phyloP scores from a whole-genome alignment of 257 asterid species.

The Solanum neorickii region DNA sequence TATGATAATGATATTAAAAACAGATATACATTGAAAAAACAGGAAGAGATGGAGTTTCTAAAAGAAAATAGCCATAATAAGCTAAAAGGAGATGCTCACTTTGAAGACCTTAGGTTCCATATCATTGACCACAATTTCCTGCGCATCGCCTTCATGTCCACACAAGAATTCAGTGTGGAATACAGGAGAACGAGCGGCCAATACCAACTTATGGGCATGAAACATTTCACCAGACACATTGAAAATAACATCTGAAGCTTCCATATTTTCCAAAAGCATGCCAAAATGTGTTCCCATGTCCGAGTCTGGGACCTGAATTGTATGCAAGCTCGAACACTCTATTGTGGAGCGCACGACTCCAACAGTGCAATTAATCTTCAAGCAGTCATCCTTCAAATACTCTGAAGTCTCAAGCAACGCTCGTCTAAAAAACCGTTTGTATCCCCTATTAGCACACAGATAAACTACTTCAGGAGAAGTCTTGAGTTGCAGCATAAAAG shows the following conservation, averaged over 20 bases:
- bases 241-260: slow-evolving; percentile 75
- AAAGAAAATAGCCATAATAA: neutral
- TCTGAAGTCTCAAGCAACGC: slow-evolving; percentile 82
- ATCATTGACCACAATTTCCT: slow-evolving; percentile 55
- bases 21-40: neutral
- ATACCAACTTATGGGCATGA: slow-evolving; percentile 85
- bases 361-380: slow-evolving; percentile 96
- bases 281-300: slow-evolving; percentile 91
- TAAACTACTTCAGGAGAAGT: neutral
- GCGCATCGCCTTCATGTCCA: slow-evolving; percentile 32
- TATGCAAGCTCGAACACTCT: slow-evolving; percentile 70
- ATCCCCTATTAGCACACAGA: slow-evolving; percentile 51
- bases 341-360: slow-evolving; percentile 94
- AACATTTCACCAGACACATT: slow-evolving; percentile 75
- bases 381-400: slow-evolving; percentile 96
- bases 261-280: slow-evolving; percentile 68
- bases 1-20: neutral
- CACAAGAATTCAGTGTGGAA: slow-evolving; percentile 59
- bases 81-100: slow-evolving; percentile 25
- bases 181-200: slow-evolving; percentile 84
- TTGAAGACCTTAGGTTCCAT: slow-evolving; percentile 90
- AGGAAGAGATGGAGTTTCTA: neutral
- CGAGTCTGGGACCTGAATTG: slow-evolving; percentile 81
- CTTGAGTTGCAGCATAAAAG: neutral
- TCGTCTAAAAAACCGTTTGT: slow-evolving; percentile 87